Base-by-base conservation (phyloP, 2,329 filamentous ascomycete genomes). In the Aureobasidium sp. region DNA sequence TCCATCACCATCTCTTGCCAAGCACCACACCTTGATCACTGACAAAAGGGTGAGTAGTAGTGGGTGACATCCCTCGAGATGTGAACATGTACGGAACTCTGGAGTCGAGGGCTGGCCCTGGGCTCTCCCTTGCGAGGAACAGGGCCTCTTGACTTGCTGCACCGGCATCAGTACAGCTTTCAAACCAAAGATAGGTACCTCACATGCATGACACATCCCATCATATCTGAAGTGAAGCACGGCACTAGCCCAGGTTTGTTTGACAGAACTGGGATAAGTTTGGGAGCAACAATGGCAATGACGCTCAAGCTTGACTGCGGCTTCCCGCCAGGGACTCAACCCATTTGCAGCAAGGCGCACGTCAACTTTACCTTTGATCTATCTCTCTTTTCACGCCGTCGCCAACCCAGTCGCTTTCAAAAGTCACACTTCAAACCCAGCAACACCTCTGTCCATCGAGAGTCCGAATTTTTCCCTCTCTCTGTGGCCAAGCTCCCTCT, bases 291-390 rank as follows among this genome's bases (percentile, higher is more conserved):
- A 4, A 7, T 18, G 40, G 40, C n/a, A 43, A 58, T 16, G 20
- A 38, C 38, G 18, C 15, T n/a, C n/a, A 43, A 33, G 40, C 27
- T 54, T 25, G 36, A 29, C 36, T 59, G 55, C 55, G 47, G 40
- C 55, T 59, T 59, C 55, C 55, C 42, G 55, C 55, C 55, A 59
- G 55, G 55, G 40, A 47, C 31, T 47, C 42, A 47, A 33, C 33
- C n/a, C 42, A 25, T 23, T n/a, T 20, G 55, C 55, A 47, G 55
- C 55, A 59, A 59, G 55, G 55, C 42, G 42, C 42, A 23, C n/a
- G 23, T 25, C 42, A 33, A 33, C 53, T 43, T 31, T 31, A 25
- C 40, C 15, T 58, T 40, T 27, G 23, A 8, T 33, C 31, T 10
- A n/a, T 59, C 42, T 25, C 55, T 20, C 15, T 38, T 7, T 16